phyloP scores from a whole-genome alignment of 306 rosid genomes.

The barrel medic (Medicago truncatula) region DNA sequence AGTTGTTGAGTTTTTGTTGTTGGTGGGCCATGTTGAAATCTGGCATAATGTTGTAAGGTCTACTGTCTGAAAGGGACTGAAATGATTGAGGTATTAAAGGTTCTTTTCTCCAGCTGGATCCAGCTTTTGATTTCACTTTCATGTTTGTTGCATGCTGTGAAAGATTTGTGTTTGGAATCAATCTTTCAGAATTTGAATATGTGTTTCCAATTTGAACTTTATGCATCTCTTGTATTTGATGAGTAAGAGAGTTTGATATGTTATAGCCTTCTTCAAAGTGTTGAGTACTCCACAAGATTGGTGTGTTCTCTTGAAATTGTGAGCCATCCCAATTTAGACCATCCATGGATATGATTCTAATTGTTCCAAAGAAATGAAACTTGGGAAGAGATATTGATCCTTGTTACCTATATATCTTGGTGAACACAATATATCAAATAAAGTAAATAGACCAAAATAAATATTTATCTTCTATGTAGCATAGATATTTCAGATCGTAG shows the following conservation, averaged over 20 bases:
- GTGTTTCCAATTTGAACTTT: constrained; percentile 35
- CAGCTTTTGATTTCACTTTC: constrained; percentile 44
- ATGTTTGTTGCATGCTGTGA: constrained; percentile 45
- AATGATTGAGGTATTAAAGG: constrained; percentile 33
- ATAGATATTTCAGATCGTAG: neutral
- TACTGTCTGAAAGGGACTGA: constrained; percentile 33
- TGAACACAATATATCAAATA: constrained; percentile 10
- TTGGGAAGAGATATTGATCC: constrained; percentile 28
- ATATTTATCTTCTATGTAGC: neutral
- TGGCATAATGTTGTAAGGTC: constrained; percentile 34
- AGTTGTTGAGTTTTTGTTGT: constrained; percentile 35
- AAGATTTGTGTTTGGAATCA: constrained; percentile 38
- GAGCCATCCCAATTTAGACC: constrained; percentile 61
- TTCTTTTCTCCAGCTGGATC: constrained; percentile 42
- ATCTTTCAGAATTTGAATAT: constrained; percentile 39
- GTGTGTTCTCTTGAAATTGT: constrained; percentile 38
- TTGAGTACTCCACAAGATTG: constrained; percentile 57
- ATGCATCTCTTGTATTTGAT: constrained; percentile 54
- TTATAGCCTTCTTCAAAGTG: constrained; percentile 52
- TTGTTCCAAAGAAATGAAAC: constrained; percentile 2
- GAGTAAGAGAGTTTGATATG: constrained; percentile 41
- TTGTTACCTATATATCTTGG: constrained; percentile 22
- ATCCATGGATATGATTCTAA: constrained; percentile 58
- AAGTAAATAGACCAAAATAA: neutral
- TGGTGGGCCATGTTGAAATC: constrained; percentile 49